A percentile compares a stretch with the other conserved stretches of the same genome.
Conservation (phyloP, 192 early-diverging fungal genomes). For the Phycomyces blakesleeanus region DNA sequence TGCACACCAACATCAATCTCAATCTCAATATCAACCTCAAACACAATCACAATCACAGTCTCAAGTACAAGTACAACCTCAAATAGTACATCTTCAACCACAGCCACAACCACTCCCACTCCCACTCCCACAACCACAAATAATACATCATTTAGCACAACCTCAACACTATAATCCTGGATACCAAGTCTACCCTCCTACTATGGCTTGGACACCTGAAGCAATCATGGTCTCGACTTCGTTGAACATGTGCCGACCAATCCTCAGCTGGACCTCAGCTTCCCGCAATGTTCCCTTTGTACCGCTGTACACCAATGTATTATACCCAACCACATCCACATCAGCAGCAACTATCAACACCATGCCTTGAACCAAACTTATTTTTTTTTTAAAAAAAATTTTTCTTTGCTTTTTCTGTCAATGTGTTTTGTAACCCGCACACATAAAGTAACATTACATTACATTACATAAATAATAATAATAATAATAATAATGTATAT, state of each 20-base stretch:
- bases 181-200: background rate
- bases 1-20: too few species aligned
- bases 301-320: background rate
- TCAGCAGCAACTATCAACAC: background rate
- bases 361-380: background rate
- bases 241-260: background rate
- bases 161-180: background rate
- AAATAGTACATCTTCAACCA: too few species aligned
- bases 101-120: too few species aligned
- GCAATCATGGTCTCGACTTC: background rate
- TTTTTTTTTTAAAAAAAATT: too few species aligned
- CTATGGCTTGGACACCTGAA: background rate
- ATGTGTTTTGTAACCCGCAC: background rate
- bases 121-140: too few species aligned
- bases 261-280: background rate
- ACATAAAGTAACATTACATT: background rate
- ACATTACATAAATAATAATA: too few species aligned
- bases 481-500: background rate
- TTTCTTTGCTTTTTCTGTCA: background rate
- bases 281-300: constrained; percentile 1
- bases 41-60: too few species aligned
- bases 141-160: too few species aligned
- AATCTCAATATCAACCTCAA: too few species aligned
- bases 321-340: background rate
- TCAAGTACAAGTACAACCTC: too few species aligned